phyloP scores from a whole-genome alignment of 192 early-diverging fungal species.

The Podochytrium sp. region DNA sequence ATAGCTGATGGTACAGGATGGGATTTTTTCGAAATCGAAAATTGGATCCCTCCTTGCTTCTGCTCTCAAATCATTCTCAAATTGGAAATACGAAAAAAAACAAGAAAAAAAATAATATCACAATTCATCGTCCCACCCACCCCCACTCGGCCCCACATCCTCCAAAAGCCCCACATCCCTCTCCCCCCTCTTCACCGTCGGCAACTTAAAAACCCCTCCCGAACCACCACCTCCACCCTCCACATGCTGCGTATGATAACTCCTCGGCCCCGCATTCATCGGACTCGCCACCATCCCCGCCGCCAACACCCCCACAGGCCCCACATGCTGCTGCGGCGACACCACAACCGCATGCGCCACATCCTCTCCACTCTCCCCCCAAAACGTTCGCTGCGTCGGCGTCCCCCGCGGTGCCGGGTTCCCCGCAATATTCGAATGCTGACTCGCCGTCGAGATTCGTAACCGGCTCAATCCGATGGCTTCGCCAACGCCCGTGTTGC shows the following conservation, averaged over 20 bases:
- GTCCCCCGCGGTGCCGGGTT: background rate
- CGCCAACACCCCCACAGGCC: background rate
- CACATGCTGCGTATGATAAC: background rate
- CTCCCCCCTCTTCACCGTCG: background rate
- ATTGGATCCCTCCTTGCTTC: no score
- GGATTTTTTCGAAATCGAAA: no score
- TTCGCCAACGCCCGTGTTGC: background rate
- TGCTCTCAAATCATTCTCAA: no score
- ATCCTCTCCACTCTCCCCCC: background rate
- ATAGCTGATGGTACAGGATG: no score
- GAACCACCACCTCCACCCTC: background rate
- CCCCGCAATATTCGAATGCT: background rate
- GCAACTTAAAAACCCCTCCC: background rate
- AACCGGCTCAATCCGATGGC: background rate
- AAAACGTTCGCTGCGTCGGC: background rate
- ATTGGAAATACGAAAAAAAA: no score
- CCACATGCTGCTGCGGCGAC: background rate
- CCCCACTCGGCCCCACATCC: background rate
- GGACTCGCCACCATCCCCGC: background rate
- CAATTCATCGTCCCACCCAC: background rate
- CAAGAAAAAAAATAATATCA: no score
- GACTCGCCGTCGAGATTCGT: background rate
- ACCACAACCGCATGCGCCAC: background rate
- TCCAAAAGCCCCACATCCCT: background rate
- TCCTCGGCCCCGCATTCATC: background rate